These are phyloP conservation scores for Ceratocystis harringtonii DNA, from an alignment of 2,329 filamentous ascomycete genomes.

Conservation along the genomic window DNA sequence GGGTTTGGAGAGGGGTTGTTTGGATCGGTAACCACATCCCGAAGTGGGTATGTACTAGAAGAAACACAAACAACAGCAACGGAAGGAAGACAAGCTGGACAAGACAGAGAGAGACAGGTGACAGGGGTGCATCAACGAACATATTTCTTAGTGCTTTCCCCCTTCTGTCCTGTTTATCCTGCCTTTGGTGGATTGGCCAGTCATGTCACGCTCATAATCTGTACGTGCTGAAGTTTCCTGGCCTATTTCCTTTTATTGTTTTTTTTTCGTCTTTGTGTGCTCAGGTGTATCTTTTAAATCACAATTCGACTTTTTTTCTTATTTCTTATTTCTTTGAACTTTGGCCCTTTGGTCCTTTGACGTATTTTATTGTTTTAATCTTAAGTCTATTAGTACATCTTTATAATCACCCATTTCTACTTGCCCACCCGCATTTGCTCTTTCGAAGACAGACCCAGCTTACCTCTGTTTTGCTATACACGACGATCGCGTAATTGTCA, in stretches of 20 bases:
- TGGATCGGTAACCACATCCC: neutral
- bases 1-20: neutral
- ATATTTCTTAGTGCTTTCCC: neutral
- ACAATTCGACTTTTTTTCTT: neutral
- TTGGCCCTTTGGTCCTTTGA: neutral
- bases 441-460: no score
- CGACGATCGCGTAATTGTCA: neutral
- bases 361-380: neutral
- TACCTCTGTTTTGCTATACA: neutral
- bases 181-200: neutral
- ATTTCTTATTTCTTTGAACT: neutral
- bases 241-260: neutral
- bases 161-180: neutral
- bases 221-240: neutral
- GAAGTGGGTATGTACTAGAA: neutral
- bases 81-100: neutral
- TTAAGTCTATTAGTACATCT: neutral
- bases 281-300: neutral
- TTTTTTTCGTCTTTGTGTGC: neutral
- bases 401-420: neutral
- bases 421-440: neutral
- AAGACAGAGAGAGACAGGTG: neutral
- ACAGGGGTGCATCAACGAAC: neutral
- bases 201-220: neutral
- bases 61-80: neutral